These are phyloP conservation scores for Mortierella sp. DNA, from an alignment of 371 early-diverging fungal genomes.

Conservation along the genomic window DNA sequence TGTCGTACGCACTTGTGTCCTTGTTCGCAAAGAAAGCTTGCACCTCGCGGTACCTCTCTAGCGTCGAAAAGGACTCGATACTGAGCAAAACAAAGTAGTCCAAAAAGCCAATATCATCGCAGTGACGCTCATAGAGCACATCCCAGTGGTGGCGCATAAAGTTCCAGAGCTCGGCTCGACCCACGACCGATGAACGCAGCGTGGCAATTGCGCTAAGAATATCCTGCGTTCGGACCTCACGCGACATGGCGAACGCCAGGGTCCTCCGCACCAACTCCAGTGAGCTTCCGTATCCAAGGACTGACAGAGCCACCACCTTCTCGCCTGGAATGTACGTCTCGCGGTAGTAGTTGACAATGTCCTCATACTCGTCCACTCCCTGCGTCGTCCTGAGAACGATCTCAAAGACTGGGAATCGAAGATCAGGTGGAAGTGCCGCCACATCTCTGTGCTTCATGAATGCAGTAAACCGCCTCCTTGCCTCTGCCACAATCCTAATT, in stretches of 20 bases:
- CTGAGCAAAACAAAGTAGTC: constrained; percentile 78
- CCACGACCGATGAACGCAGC: constrained; percentile 43
- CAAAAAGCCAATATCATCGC: constrained; percentile 79
- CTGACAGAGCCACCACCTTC: constrained; percentile 80
- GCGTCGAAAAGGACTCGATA: constrained; percentile 78
- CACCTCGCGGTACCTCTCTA: constrained; percentile 75
- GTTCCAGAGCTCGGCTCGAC: constrained; percentile 50
- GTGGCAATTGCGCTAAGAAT: constrained; percentile 58
- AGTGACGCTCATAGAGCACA: constrained; percentile 69
- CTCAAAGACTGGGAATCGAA: constrained; percentile 85
- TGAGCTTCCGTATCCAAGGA: constrained; percentile 81
- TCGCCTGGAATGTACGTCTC: constrained; percentile 80
- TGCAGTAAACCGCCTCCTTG: constrained; percentile 69
- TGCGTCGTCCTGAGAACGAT: constrained; percentile 78
- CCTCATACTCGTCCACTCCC: constrained; percentile 81
- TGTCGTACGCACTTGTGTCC: constrained; percentile 79
- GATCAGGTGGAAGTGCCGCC: constrained; percentile 84
- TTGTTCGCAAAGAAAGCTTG: constrained; percentile 82
- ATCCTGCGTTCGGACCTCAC: constrained; percentile 88
- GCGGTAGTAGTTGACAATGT: constrained; percentile 79
- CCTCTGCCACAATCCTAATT: constrained; percentile 64
- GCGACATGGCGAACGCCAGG: constrained; percentile 77
- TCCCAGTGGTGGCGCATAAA: constrained; percentile 55
- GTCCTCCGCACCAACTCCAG: constrained; percentile 68
- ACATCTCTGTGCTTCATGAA: constrained; percentile 66